Evolutionary conservation across 179 eudicot genomes (phyloP).

Genomic region (Gypsophila paniculata): DNA sequence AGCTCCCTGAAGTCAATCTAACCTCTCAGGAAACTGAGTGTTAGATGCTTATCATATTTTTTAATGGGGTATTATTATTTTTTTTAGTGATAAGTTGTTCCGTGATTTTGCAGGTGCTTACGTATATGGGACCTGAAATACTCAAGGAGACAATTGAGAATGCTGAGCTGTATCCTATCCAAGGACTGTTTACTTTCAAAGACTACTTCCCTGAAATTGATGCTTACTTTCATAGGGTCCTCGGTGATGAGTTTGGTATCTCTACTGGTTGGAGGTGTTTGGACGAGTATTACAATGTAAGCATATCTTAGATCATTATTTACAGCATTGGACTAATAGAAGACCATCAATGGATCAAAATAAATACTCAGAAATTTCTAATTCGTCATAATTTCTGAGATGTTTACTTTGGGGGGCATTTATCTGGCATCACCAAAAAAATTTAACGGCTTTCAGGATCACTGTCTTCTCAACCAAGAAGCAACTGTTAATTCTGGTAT

Average conservation of each 20-base stretch:
- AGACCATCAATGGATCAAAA: too few species aligned
- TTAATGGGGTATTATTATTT: neutral
- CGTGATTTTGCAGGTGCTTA: conserved; percentile 59
- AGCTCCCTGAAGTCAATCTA: neutral
- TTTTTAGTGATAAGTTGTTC: conserved; percentile 16
- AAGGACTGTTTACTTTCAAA: conserved; percentile 66
- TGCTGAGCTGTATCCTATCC: conserved; percentile 86
- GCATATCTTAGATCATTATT: conserved; percentile 21
- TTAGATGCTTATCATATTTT: conserved; percentile 2
- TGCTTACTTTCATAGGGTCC: conserved; percentile 66
- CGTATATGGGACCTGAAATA: conserved; percentile 59
- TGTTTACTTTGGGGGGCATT: neutral
- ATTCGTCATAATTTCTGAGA: neutral
- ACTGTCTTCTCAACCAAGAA: neutral
- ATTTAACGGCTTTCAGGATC: neutral
- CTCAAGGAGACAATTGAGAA: conserved; percentile 62
- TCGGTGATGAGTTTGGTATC: conserved; percentile 71
- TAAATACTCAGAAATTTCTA: too few species aligned
- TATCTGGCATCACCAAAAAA: neutral
- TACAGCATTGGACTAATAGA: neutral
- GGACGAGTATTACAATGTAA: conserved; percentile 72
- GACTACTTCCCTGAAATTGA: conserved; percentile 75
- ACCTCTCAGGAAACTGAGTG: neutral
- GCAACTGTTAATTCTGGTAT: neutral
- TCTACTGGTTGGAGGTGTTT: conserved; percentile 88